Base-by-base conservation (phyloP, 306 rosid species). In the Ceratonia siliqua region DNA sequence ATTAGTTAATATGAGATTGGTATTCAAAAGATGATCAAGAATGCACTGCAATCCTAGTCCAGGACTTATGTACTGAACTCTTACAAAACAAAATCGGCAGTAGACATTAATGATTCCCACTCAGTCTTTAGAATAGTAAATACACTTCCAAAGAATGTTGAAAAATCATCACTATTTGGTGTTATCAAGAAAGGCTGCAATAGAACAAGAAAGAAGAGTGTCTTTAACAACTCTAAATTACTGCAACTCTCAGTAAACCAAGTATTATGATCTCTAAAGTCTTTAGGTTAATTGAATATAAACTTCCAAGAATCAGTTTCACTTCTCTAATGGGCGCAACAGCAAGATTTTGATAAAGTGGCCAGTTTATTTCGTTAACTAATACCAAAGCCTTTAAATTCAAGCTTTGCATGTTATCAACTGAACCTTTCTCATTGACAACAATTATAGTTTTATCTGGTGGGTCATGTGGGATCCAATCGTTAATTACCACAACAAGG, bases 71-170 rank as follows among this genome's bases (percentile, higher is more conserved):
- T 62, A 62, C 85, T 85, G 70, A 91, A 83, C 98, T 88, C 92
- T 54, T 85, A 86, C 74, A 78, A 46, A 18, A 73, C 67, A 81
- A 65, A 76, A 79, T 85, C 85, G 48, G 78, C 83, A 12, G 50
- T 17, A 30, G 87, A 81, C 72, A 80, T 87, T 46, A 74, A 64
- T 8, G 84, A 80, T 73, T 86, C 89, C 95, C 94, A 91, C 77
- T 94, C 96, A 45, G 81, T 67, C 87, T 88, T 94, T 74, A 94
- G 69, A 57, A 87, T 14, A 54, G 93, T 92, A 74, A 73, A 88
- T 64, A 66, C 24, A 71, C 52, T 70, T 81, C 88, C 88, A 79
- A 91, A 87, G 45, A 88, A 38, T 7, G 81, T 72, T 63, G 79
- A 68, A 75, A 79, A 69, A 62, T 72, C 82, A 57, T 76, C 81